Percentiles rank a stretch among this genome's conserved stretches.
phyloP scores from a whole-genome alignment of 1,139 yeast genomes.

The Protomyces arabidopsidicola region DNA sequence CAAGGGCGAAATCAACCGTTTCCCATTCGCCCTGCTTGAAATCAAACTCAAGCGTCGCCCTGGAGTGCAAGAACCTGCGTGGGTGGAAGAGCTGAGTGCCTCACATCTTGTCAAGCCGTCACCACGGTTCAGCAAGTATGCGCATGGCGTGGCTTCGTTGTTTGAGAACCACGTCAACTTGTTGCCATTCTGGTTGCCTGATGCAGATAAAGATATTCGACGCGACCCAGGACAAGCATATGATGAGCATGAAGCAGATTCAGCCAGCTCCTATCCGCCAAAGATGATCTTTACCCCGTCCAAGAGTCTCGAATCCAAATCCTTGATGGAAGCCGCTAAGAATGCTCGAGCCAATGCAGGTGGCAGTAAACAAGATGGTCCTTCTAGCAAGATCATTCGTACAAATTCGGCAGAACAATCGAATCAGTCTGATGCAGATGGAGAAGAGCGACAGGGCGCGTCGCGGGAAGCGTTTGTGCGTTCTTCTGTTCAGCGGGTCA shows the following conservation, averaged over 20 bases:
- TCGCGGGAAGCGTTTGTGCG: constrained; percentile 3
- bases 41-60: constrained; percentile 54
- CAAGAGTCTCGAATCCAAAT: constrained; percentile 29
- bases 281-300: constrained; percentile 27
- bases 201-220: constrained; percentile 74
- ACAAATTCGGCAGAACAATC: constrained; percentile 38
- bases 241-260: constrained; percentile 47
- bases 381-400: constrained; percentile 6
- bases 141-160: constrained; percentile 84
- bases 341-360: constrained; percentile 37
- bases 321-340: constrained; percentile 29
- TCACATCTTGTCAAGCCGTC: constrained; percentile 84
- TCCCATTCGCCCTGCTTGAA: constrained; percentile 91
- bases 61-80: constrained; percentile 39
- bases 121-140: constrained; percentile 82
- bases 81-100: constrained; percentile 84
- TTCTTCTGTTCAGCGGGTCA: constrained; percentile 9
- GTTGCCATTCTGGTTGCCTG: constrained; percentile 92
- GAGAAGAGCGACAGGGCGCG: constrained; percentile 48
- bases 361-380: constrained; percentile 32
- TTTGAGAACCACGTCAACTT: constrained; percentile 66
- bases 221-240: constrained; percentile 71
- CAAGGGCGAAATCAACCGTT: constrained; percentile 77
- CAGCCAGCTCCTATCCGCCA: constrained; percentile 24
- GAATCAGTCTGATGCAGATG: constrained; percentile 39